These are phyloP conservation scores for Styphnolobium japonicum DNA, from an alignment of 306 rosid species.

Conservation along the genomic window DNA sequence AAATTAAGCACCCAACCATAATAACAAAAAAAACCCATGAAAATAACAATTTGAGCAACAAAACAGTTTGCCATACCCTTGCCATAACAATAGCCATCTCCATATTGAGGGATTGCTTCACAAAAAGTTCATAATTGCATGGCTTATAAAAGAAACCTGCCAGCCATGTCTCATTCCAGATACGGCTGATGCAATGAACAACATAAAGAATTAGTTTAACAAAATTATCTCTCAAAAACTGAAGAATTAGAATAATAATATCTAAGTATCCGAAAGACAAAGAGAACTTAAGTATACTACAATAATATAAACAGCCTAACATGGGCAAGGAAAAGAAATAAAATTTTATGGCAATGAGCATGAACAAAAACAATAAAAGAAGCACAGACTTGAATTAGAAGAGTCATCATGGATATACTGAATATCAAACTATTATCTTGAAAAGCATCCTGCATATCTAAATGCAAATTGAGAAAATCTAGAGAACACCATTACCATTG, in stretches of 20 bases:
- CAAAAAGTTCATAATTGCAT: conserved; percentile 96
- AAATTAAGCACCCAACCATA: background rate
- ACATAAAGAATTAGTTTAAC: conserved; percentile 9
- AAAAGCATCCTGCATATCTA: background rate
- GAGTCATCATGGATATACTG: background rate
- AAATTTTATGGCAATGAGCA: background rate
- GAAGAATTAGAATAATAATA: background rate
- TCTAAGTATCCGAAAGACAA: background rate
- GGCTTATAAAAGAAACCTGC: conserved; percentile 97
- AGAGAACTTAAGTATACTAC: background rate
- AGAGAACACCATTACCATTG: background rate
- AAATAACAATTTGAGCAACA: background rate
- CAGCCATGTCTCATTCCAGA: conserved; percentile 98
- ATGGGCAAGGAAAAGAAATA: background rate
- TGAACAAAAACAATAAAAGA: background rate
- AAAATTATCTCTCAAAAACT: conserved; percentile 11
- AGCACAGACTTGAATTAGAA: background rate
- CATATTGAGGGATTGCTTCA: conserved; percentile 99
- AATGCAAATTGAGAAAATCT: background rate
- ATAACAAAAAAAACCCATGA: background rate
- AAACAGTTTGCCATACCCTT: conserved; percentile 65
- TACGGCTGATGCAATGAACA: conserved; percentile 69
- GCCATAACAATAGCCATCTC: conserved; percentile 99
- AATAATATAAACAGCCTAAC: background rate
- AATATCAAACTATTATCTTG: background rate